Conservation (phyloP, 1,284 basidiomycete genomes). For the Cryptococcus floricola region DNA sequence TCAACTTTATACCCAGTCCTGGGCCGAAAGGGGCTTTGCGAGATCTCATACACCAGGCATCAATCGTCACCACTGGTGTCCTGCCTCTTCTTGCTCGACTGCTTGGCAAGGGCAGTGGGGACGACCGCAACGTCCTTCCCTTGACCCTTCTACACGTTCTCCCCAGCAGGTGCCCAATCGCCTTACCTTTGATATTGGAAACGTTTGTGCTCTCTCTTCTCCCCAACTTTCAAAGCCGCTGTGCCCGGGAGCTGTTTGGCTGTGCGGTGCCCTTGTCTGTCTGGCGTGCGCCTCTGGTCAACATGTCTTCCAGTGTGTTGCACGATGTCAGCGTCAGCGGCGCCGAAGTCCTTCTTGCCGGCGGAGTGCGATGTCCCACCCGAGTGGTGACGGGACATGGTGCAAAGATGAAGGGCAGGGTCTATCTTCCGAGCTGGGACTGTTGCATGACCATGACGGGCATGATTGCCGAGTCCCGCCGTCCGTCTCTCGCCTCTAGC, state of each 20-base stretch:
- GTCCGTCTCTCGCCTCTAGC: not conserved
- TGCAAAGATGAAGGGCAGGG: conserved; percentile 9
- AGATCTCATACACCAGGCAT: conserved; percentile 37
- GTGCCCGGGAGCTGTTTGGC: conserved; percentile 21
- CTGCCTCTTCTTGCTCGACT: conserved; percentile 22
- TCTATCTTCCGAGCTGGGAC: conserved; percentile 31
- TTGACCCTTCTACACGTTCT: conserved; percentile 36
- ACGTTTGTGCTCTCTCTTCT: conserved; percentile 30
- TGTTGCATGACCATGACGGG: conserved; percentile 24
- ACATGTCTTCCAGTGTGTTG: not conserved
- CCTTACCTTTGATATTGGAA: conserved; percentile 31
- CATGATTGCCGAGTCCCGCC: conserved; percentile 9
- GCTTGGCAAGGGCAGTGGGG: conserved; percentile 2
- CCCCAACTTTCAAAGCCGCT: conserved; percentile 18
- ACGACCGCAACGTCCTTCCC: conserved; percentile 9
- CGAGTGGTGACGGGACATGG: not conserved
- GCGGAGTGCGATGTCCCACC: conserved; percentile 27
- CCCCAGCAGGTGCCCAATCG: conserved; percentile 23
- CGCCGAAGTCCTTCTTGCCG: conserved; percentile 32
- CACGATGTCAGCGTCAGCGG: conserved; percentile 14
- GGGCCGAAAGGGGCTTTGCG: conserved; percentile 19
- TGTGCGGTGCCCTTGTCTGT: conserved; percentile 19
- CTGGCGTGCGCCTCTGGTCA: conserved; percentile 19
- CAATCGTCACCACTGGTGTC: conserved; percentile 34
- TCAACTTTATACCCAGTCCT: conserved; percentile 34